These are phyloP conservation scores for Steccherinum ochraceum DNA, from an alignment of 768 basidiomycete genomes.

Conservation along the genomic window DNA sequence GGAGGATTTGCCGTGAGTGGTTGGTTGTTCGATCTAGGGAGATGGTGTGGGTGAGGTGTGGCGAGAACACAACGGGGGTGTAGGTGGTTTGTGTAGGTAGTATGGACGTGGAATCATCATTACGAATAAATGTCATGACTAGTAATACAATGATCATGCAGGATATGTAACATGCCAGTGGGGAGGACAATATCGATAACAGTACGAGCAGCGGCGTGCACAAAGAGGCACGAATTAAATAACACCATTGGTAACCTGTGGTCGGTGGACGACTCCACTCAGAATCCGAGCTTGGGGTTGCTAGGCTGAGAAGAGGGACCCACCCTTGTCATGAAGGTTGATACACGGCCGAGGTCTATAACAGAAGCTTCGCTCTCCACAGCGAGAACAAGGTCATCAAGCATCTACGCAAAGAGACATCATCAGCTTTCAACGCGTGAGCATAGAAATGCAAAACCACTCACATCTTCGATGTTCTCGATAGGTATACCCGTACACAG, in stretches of 20 bases:
- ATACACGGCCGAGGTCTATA: conserved; percentile 79
- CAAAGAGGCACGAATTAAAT: conserved; percentile 31
- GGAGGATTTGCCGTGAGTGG: conserved; percentile 50
- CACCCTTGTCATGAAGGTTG: conserved; percentile 90
- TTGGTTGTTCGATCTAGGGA: conserved; percentile 10
- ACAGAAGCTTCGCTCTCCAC: conserved; percentile 83
- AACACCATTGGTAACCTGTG: conserved; percentile 55
- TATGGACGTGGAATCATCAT: not conserved
- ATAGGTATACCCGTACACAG: conserved; percentile 81
- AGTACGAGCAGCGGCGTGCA: conserved; percentile 11
- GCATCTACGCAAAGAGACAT: conserved; percentile 44
- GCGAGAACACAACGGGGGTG: not conserved
- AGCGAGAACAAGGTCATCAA: conserved; percentile 79
- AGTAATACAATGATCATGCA: conserved; percentile 2
- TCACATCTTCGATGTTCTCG: conserved; percentile 86
- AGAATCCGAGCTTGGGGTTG: no score
- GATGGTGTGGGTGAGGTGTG: not conserved
- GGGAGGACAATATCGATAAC: not conserved
- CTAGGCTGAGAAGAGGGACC: conserved; percentile 12
- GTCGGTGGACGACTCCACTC: no score
- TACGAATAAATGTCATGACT: not conserved
- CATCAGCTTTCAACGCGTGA: conserved; percentile 3
- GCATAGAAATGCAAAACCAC: conserved; percentile 21
- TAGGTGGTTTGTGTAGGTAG: not conserved
- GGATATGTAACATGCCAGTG: conserved; percentile 3